Evolutionary conservation across 805 yeast species (phyloP), one percentile per base, ranked within the genome.

Genomic region (Saturnispora bothae): DNA sequence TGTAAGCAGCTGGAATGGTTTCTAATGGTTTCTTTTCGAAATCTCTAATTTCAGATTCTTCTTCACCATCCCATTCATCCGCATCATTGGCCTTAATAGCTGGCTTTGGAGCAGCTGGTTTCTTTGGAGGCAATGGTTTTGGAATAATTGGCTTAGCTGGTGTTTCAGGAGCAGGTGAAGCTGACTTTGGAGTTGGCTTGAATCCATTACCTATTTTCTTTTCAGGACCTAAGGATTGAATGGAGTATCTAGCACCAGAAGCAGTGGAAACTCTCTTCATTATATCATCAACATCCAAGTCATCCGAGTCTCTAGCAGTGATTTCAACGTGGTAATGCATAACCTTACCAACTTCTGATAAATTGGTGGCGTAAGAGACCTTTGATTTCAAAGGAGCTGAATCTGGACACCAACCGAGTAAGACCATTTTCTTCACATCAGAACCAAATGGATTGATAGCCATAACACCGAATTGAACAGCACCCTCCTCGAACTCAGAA

Each of bases 391-490:
- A 68, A 46, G 96, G 94, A 17, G 95, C 88, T 40, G 89, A 83
- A 59, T 92, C 97, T 5, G 98, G 98, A 63, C 95, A 83, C 96
- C 96, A 89, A 36, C 96, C 97, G 28, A 92, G 68, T 34, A 92
- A 65, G 23, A 89, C 71, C 47, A 83, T 67, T 65, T 92, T 92
- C 52, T 74, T 72, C 26, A 92, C 88, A 49, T 83, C 92, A 4
- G 95, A 81, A n/a, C 92, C 94, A 40, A 89, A 89, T 40, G 89
- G 94, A 41, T 77, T 75, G 33, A 89, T 84, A 39, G 95, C 74
- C 29, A 84, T 82, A 42, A 92, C 68, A 29, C 97, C 98, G 52
- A 79, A 92, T 64, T 88, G 95, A 43, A 88, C 84, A 42, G 76
- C 74, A 3, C 94, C 82, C 48, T 89, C 96, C 48, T 78, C 80